Evolutionary conservation across 2,329 filamentous ascomycete genomes (phyloP), one percentile per base, ranked within the genome.

Genomic region (Bipolaris bicolor): DNA sequence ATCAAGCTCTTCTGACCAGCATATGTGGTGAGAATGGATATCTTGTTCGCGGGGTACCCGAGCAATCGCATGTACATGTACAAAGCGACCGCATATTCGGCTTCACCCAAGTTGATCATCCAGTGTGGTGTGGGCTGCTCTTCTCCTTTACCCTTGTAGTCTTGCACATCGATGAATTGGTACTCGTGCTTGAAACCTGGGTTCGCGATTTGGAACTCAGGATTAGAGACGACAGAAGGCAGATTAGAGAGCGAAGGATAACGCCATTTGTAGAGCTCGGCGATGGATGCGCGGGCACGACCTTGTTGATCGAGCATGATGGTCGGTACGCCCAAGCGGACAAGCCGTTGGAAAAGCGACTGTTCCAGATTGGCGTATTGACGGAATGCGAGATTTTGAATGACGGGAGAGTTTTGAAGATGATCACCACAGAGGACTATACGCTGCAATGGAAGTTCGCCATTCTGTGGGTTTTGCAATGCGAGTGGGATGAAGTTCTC

Each of bases 1-100:
- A 99, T 91, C 67, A 99, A 81, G 31, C 93, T 92, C 57, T 88
- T 84, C 75, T 99, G 95, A 3, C 95, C 95, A 15, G 95, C 92
- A 74, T 99, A 99, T 0, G 94, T 96, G 2, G 93, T 90, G 52
- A 99, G 82, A 58, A 99, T 97, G 47, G 87, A 91, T 68, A 99
- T 97, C 71, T 89, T 86, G 37, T 80, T 79, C 3, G 91, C 90
- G 5, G 95, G 91, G 67, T 99, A 99, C 16, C 94, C 95, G 4
- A 99, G 86, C 18, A 99, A 82, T 18, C 95, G 89, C 95, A 99
- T 98, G 75, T 98, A 99, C 79, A 97, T 92, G 78, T 88, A 99
- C 29, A 99, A 84, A 3, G 95, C 95, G 24, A 98, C 95, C 2
- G 92, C 90, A 74, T 98, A 99, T 78, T 99, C 96, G 2, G 95